Conservation (phyloP, 495 filamentous ascomycete species). For the Xylaria palmicola region DNA sequence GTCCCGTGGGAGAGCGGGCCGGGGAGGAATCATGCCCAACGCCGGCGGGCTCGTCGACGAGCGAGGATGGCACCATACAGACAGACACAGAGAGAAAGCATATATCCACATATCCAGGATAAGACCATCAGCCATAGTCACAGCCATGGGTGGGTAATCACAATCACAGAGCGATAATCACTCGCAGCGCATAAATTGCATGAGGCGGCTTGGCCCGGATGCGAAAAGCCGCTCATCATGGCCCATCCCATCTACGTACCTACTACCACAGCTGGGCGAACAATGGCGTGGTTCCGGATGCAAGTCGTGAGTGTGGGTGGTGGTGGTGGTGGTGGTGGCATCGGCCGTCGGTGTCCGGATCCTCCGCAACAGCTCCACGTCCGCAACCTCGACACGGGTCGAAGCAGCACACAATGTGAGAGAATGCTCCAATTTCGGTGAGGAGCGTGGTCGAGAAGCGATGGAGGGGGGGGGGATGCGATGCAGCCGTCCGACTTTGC, state of each 20-base stretch:
- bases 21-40: slow-evolving; percentile 3
- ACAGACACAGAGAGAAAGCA: too few species aligned
- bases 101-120: too few species aligned
- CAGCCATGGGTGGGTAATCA: too few species aligned
- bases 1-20: too few species aligned
- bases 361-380: slow-evolving; percentile 5
- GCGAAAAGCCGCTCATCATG: not conserved
- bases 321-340: not conserved
- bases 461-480: too few species aligned
- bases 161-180: too few species aligned
- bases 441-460: not conserved
- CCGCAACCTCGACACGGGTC: not conserved
- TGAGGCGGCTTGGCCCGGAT: too few species aligned
- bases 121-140: too few species aligned
- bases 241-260: not conserved
- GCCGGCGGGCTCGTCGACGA: not conserved
- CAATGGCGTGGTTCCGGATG: not conserved
- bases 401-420: slow-evolving; percentile 6
- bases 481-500: slow-evolving; percentile 1
- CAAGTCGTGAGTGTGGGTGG: not conserved
- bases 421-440: slow-evolving; percentile 13
- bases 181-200: slow-evolving; percentile 9
- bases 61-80: not conserved
- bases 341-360: slow-evolving; percentile 3
- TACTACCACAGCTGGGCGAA: not conserved